phyloP scores from a whole-genome alignment of 2,329 filamentous ascomycete genomes.

The Calonectria hawksworthii region DNA sequence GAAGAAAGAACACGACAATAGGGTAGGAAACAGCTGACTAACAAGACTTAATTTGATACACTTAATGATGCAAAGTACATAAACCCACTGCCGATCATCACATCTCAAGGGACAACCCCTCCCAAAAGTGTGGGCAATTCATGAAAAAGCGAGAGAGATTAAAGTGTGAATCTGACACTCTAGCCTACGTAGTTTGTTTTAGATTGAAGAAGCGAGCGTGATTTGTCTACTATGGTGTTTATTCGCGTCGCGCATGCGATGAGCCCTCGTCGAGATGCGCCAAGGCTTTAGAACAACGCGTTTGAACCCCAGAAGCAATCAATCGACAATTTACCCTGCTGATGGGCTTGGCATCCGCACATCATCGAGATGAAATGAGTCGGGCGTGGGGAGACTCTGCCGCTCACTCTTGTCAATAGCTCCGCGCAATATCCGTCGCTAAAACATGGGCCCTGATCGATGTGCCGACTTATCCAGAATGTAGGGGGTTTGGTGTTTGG shows the following conservation, averaged over 20 bases:
- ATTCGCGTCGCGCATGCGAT: neutral
- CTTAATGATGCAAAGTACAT: neutral
- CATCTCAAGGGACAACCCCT: neutral
- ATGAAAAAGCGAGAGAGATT: neutral
- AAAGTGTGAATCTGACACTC: neutral
- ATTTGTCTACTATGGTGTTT: neutral
- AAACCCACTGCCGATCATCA: neutral
- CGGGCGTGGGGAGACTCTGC: neutral
- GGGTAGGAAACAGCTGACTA: neutral
- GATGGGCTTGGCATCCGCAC: too few relatives aligned
- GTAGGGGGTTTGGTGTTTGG: conserved; percentile 15
- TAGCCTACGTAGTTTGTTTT: neutral
- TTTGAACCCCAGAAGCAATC: neutral
- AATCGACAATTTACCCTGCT: neutral
- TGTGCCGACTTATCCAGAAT: conserved; percentile 11
- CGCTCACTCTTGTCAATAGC: neutral
- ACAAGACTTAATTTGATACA: neutral
- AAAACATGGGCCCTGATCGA: neutral
- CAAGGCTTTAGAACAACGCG: neutral
- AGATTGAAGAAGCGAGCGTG: neutral
- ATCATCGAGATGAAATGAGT: neutral
- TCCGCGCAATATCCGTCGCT: neutral
- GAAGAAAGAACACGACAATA: neutral
- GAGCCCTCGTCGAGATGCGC: neutral
- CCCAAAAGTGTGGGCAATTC: neutral